Evolutionary conservation across 2,329 filamentous ascomycete genomes (phyloP), one percentile per base, ranked within the genome.

Genomic region (Aspergillus cejpii): DNA sequence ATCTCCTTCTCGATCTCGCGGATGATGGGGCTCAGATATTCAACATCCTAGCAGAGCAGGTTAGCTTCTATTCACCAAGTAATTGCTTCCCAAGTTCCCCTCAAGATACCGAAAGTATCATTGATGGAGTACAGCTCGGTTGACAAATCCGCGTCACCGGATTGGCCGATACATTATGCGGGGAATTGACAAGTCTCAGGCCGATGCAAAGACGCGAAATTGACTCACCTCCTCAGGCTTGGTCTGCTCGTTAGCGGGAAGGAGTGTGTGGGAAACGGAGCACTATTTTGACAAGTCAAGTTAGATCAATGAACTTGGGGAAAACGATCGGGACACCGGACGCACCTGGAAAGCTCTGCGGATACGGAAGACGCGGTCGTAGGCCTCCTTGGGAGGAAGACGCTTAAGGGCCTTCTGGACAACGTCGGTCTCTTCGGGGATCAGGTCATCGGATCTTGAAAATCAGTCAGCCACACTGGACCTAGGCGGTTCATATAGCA

Each of bases 291-390:
- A 47, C n/a, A 3, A 21, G 39, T 15, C 41, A 43, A n/a, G 40
- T 63, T 55, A 63, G 56, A 37, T n/a, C n/a, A 37, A 34, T 49
- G 43, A 15, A 42, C 33, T 41, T 26, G 12, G 19, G n/a, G 37
- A 37, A 24, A 8, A 41, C 27, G 46, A 46, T 36, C 26, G 36
- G 34, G 37, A 15, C n/a, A 15, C n/a, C 19, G 20, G 39, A 52
- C 67, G 54, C 74, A 86, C 83, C 79, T 98, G 92, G 74, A 94
- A 83, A 62, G 92, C 91, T 73, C 92, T 84, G 75, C 92, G 87
- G 72, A 98, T 81, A 66, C 92, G 90, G 84, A 89, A 98, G 69
- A 97, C 82, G 69, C 92, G 91, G 76, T 98, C 92, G 75, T 97
- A 97, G 62, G 84, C 79, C 68, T 92, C 87, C 77, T 94, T 87